Evolutionary conservation across 106 monocot species (phyloP), one percentile per base, ranked within the genome.

Genomic region (Ottelia alismoides): DNA sequence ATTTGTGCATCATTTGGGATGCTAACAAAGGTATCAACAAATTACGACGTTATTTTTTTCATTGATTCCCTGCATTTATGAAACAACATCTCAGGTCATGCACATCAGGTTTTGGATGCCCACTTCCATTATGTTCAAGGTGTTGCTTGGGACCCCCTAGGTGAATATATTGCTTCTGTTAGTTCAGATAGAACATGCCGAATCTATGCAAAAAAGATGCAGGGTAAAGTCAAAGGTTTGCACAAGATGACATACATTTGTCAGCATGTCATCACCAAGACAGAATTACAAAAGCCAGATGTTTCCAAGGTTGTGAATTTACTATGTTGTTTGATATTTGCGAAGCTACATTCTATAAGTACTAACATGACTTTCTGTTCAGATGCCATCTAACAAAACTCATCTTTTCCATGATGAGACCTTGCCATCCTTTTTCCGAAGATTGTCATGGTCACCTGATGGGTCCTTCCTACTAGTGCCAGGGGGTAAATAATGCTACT

Each of bases 1-100:
- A 92, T 55, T 71, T 72, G 59, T 85, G 91, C 71, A 85, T 92
- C 46, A 81, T 92, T 51, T 92, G 91, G 91, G 85, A 92, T 67
- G 61, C 67, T 47, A 72, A 27, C 31, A 82, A 87, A 78, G 87
- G 87, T 78, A 35, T 55, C 20, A 46, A 22, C 1, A 9, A 70
- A 22, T 17, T 25, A 46, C 3, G 17, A 47, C 52, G 27, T 0
- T 12, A 43, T 12, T 47, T 26, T 81, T 77, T 52, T 64, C 72
- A n/a, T n/a, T n/a, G n/a, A n/a, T n/a, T n/a, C n/a, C n/a, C n/a
- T n/a, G n/a, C n/a, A n/a, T n/a, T n/a, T n/a, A n/a, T n/a, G n/a
- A n/a, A n/a, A n/a, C n/a, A n/a, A n/a, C n/a, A n/a, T n/a, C n/a
- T n/a, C n/a, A n/a, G n/a, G n/a, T n/a, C n/a, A n/a, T 27, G 82